Percentiles rank a stretch among this genome's conserved stretches.
Evolutionary conservation across 345 rosid species (phyloP).

Genomic region (Populus nigra): DNA sequence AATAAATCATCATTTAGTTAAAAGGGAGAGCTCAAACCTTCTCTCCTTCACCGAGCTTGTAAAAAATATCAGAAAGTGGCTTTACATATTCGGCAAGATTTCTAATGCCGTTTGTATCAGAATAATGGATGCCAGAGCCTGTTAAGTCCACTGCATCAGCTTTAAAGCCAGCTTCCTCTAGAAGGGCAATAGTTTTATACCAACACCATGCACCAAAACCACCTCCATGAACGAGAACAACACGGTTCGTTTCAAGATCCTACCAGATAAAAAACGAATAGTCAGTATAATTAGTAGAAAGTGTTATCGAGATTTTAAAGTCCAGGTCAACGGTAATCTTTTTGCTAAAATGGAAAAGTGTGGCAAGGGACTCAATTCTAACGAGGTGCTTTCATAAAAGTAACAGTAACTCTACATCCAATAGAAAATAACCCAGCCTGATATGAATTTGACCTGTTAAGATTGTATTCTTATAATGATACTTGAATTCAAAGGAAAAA

Average conservation of each 20-base stretch:
- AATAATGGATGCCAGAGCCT: slow-evolving; percentile 55
- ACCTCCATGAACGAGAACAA: slow-evolving; percentile 80
- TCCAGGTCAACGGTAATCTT: neutral
- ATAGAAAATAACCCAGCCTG: neutral
- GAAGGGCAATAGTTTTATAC: slow-evolving; percentile 70
- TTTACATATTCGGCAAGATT: slow-evolving; percentile 35
- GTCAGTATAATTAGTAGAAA: neutral
- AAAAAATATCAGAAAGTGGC: slow-evolving; percentile 33
- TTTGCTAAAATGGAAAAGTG: neutral
- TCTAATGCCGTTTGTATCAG: slow-evolving; percentile 42
- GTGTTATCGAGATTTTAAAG: too few species aligned
- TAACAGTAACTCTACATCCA: neutral
- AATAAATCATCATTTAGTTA: neutral
- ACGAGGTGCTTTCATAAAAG: neutral
- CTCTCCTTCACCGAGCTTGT: slow-evolving; percentile 28
- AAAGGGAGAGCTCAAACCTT: slow-evolving; percentile 23
- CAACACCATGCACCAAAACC: slow-evolving; percentile 93
- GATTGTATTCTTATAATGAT: too few species aligned
- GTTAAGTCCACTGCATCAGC: slow-evolving; percentile 64
- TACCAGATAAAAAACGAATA: neutral
- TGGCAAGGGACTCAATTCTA: neutral
- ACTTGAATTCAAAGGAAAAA: neutral
- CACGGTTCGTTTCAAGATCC: slow-evolving; percentile 47
- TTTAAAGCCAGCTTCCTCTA: slow-evolving; percentile 51
- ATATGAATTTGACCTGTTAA: neutral